Base-by-base conservation (phyloP, 2,329 filamentous ascomycete genomes). In the Microcera coccophila region DNA sequence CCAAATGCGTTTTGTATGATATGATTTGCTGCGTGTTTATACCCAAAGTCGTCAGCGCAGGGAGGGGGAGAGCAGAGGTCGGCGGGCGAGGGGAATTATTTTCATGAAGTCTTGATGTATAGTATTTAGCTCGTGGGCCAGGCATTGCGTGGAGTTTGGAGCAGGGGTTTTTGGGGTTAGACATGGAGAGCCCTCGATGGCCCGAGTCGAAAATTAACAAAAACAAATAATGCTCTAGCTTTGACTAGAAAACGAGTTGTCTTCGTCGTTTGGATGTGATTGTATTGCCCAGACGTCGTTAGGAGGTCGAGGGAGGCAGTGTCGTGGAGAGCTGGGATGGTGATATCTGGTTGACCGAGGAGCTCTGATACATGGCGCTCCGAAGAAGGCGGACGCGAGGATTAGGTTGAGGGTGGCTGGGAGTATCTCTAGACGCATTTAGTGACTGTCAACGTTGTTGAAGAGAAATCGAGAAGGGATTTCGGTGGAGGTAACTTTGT, bases 111-210 rank as follows among this genome's bases (percentile, higher is more conserved):
- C 43, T 44, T n/a, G 41, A 38, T 57, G 52, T 56, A 47, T 45
- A 57, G 45, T 58, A 58, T 57, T 57, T 42, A 48, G 42, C 11
- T 55, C 52, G 52, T 52, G 57, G 52, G 48, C 49, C 42, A 50
- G 57, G 50, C 60, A 62, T 64, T 65, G 64, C 64, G 56, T 44
- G 64, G 64, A 67, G 64, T 67, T 63, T 55, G 59, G 61, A 59
- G 59, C 62, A 50, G 49, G n/a, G 26, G 44, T 44, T 39, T 52
- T 52, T 41, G 51, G 54, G 51, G 46, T 55, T 55, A 54, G 55
- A 55, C 43, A 53, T 50, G 40, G 49, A 48, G 42, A 55, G 55
- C 48, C 53, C 44, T 52, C 32, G 42, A 45, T 45, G 53, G 52
- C 49, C 55, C 49, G 49, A 39, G 46, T 51, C 53, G 42, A 55